Percentiles rank a stretch among this genome's conserved stretches.
Conservation (phyloP, 805 yeast species). For the Myxozyma neglecta region DNA sequence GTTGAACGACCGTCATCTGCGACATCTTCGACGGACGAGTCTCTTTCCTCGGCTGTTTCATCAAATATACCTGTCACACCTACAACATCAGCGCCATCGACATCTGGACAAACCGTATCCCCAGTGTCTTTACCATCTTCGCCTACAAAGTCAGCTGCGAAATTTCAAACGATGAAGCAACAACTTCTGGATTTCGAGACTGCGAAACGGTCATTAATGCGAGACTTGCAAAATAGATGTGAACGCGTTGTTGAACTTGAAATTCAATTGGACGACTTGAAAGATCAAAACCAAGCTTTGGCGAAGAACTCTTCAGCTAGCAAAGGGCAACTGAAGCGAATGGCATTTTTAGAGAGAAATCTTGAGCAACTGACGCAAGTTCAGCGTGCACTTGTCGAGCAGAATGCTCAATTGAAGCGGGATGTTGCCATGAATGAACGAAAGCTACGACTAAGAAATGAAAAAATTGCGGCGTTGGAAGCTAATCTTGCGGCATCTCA, state of each 20-base stretch:
- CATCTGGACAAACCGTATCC: not conserved
- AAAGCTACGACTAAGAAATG: constrained; percentile 57
- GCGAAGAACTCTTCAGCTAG: constrained; percentile 33
- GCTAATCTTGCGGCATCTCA: constrained; percentile 53
- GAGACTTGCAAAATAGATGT: constrained; percentile 39
- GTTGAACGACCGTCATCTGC: constrained; percentile 9
- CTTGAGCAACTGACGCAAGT: constrained; percentile 58
- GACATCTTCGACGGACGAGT: constrained; percentile 1
- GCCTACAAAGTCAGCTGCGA: constrained; percentile 19
- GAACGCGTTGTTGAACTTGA: constrained; percentile 47
- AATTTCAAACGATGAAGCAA: constrained; percentile 20
- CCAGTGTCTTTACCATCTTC: constrained; percentile 15
- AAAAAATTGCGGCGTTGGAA: constrained; percentile 57
- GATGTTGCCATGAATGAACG: constrained; percentile 58
- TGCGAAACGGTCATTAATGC: constrained; percentile 36
- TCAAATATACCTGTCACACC: not conserved
- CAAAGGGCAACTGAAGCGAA: constrained; percentile 46
- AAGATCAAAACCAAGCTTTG: constrained; percentile 40
- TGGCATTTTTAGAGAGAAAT: constrained; percentile 57
- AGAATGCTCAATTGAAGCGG: constrained; percentile 56
- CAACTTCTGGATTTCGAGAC: constrained; percentile 33
- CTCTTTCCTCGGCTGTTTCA: not conserved
- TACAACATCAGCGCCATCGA: not conserved
- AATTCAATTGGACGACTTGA: constrained; percentile 45
- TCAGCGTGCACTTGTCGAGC: constrained; percentile 60